Evolutionary conservation across 2,329 filamentous ascomycete species (phyloP), one percentile per base, ranked within the genome.

Genomic region (Cladosporium sp.): DNA sequence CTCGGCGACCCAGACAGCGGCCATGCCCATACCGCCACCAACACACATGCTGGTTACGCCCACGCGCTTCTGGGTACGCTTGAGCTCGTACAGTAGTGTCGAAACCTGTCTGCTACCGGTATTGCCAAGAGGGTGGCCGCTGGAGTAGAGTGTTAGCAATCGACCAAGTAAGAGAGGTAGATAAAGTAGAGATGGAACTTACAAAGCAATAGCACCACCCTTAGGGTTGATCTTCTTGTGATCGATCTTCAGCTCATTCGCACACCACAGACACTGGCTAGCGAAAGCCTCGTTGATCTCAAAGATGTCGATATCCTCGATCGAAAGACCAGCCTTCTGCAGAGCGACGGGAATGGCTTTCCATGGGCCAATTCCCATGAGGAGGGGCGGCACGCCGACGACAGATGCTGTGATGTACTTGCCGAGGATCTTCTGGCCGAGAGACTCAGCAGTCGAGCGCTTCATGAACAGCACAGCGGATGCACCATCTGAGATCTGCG

Each of bases 221-320:
- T 97, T 97, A 73, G 94, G 94, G 83, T 98, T 98, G 76, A 99
- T 88, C 86, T 97, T 98, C 70, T 91, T 89, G 67, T 84, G 76
- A 62, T 92, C 91, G 30, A 99, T 81, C 53, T 89, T 90, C 25
- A 99, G 86, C 83, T 97, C 89, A 74, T 95, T 91, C 69, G 91
- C 88, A 79, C 93, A 97, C 91, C 91, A 98, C 70, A 98, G 80
- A 79, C 92, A 97, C 85, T 98, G 94, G 69, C 88, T 91, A 34
- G 95, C 95, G 79, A 99, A 99, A 1, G 95, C 95, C 86, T 99
- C 95, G 84, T 99, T 99, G 85, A 99, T 97, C 86, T 99, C 95
- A 76, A 87, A 98, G 76, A 98, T 94, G 77, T 98, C 95, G 32
- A 99, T 92, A 71, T 98, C 94, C 65, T 96, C 90, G 79, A 89